These are phyloP conservation scores for Camellia granthamiana DNA, from an alignment of 148 eudicot species.

Conservation along the genomic window DNA sequence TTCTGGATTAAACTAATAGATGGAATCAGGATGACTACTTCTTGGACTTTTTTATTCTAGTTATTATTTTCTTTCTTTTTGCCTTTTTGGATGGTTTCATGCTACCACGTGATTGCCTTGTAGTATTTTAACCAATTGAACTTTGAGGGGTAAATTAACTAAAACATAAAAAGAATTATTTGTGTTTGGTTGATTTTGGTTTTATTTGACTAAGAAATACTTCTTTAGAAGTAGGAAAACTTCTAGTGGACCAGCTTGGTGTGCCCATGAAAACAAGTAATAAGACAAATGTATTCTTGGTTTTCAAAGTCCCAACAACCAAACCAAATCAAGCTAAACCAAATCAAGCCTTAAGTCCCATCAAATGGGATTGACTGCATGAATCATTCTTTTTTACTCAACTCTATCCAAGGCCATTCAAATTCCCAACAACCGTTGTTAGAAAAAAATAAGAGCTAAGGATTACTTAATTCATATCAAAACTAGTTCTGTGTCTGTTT, in stretches of 20 bases:
- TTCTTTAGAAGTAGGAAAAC: background rate
- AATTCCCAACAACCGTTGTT: background rate
- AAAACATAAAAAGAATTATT: background rate
- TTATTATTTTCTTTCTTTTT: background rate
- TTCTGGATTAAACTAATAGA: background rate
- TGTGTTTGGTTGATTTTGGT: constrained; percentile 10
- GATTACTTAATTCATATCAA: background rate
- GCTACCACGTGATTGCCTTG: background rate
- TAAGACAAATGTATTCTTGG: too few species aligned
- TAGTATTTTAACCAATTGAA: constrained; percentile 1
- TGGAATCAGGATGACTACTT: background rate
- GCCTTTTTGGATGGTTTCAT: background rate
- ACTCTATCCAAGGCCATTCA: too few species aligned
- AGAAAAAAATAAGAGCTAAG: too few species aligned
- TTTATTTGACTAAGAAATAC: constrained; percentile 4
- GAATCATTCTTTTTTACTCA: too few species aligned
- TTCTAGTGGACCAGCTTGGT: background rate
- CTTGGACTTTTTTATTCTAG: background rate
- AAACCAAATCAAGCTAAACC: too few species aligned
- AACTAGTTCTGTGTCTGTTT: background rate
- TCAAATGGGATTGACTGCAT: too few species aligned
- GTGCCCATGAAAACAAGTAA: background rate
- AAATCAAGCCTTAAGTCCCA: too few species aligned
- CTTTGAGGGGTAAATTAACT: background rate
- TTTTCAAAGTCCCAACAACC: too few species aligned